Conservation (phyloP, 2,329 filamentous ascomycete genomes). For the Ceratocystis harringtonii region DNA sequence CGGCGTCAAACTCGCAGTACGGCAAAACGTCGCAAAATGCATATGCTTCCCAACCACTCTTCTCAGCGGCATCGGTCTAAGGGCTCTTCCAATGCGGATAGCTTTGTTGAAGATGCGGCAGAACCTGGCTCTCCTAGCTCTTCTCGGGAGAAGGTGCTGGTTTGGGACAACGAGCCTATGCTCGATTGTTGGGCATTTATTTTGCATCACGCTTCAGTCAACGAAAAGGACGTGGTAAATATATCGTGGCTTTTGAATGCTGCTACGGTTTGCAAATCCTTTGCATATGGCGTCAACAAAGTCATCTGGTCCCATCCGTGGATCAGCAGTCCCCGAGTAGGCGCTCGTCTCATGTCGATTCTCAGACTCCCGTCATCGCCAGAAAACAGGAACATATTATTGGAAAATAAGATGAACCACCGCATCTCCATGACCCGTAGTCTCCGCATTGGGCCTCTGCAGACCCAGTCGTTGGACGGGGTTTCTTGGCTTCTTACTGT, state of each 20-base stretch:
- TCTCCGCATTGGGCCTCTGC: background rate
- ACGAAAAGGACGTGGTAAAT: slow-evolving; percentile 6
- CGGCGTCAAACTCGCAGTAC: slow-evolving; percentile 5
- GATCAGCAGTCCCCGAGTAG: background rate
- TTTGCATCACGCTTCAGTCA: background rate
- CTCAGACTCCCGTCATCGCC: background rate
- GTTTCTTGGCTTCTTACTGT: background rate
- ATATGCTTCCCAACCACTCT: background rate
- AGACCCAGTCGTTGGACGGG: background rate
- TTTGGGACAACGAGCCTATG: slow-evolving; percentile 8
- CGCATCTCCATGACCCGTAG: background rate
- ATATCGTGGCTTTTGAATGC: background rate
- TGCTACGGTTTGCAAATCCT: background rate
- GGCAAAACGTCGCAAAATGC: background rate
- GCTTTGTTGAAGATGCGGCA: background rate
- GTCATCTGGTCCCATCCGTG: slow-evolving; percentile 1
- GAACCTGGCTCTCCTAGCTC: background rate
- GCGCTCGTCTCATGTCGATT: background rate
- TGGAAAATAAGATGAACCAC: background rate
- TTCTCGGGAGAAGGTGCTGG: background rate
- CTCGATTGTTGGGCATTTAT: slow-evolving; percentile 11
- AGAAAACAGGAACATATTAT: background rate
- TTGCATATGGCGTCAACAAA: background rate
- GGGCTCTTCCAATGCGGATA: too few relatives aligned
- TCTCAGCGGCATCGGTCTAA: background rate